phyloP scores from a whole-genome alignment of 2,329 filamentous ascomycete species.

The Fusarium sp. region DNA sequence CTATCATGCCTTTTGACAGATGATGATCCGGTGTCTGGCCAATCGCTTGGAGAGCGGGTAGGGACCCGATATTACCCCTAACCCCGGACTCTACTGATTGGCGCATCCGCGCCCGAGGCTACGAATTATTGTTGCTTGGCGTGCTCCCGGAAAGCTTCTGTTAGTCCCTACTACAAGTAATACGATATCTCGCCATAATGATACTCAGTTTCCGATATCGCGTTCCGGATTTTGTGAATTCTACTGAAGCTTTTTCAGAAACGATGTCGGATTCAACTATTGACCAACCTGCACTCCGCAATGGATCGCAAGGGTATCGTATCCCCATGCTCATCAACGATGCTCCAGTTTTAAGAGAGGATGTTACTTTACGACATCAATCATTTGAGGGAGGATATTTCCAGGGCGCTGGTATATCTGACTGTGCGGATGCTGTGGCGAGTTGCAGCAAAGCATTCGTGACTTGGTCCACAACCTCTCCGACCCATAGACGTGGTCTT shows the following conservation, averaged over 20 bases:
- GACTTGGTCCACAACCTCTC: not conserved
- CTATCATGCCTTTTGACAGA: not conserved
- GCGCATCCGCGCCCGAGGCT: not conserved
- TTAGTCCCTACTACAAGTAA: not conserved
- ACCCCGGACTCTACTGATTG: not conserved
- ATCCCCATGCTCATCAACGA: not conserved
- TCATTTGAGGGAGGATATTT: not conserved
- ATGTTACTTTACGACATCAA: not conserved
- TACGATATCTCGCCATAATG: not conserved
- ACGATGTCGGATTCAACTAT: not conserved
- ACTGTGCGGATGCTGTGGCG: not conserved
- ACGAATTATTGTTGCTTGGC: not conserved
- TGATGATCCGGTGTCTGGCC: no score
- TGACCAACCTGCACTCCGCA: not conserved
- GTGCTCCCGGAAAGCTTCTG: not conserved
- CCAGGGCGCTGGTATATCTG: not conserved
- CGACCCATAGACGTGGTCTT: not conserved
- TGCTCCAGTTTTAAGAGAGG: not conserved
- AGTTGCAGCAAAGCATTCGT: not conserved
- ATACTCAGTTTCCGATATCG: not conserved
- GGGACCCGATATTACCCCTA: not conserved
- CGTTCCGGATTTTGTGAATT: not conserved
- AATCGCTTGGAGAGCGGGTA: accelerated
- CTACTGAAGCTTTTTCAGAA: not conserved
- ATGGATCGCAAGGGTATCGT: not conserved